phyloP scores from a whole-genome alignment of 257 asterid genomes.

The Eucommia ulmoides region DNA sequence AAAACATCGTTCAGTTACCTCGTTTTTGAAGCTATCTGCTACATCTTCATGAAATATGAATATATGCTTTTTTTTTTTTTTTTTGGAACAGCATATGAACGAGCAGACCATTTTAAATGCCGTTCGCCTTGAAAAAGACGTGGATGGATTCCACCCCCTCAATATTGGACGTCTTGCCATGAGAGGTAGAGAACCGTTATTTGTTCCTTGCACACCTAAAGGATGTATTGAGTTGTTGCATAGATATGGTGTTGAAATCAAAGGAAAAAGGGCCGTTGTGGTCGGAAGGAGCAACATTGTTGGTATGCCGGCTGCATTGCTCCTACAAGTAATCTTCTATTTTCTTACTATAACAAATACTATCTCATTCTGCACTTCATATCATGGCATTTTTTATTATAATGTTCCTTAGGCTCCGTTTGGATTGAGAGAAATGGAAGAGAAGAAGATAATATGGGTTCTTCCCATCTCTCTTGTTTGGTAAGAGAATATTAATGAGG shows the following conservation, averaged over 20 bases:
- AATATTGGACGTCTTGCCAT: constrained; percentile 86
- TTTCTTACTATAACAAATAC: not conserved
- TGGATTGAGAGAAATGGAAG: too few species aligned
- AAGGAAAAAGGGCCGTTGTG: constrained; percentile 84
- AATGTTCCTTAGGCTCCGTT: too few species aligned
- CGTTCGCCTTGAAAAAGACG: constrained; percentile 83
- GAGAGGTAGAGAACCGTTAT: constrained; percentile 86
- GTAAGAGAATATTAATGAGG: too few species aligned
- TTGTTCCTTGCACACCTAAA: constrained; percentile 93
- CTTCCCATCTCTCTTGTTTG: too few species aligned
- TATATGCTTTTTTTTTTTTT: constrained; percentile 3
- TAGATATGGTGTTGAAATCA: constrained; percentile 56
- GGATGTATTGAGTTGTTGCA: constrained; percentile 88
- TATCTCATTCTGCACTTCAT: too few species aligned
- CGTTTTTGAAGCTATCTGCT: too few species aligned
- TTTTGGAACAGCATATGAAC: constrained; percentile 59
- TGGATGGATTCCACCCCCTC: constrained; percentile 92
- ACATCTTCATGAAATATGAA: too few species aligned
- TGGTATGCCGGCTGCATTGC: constrained; percentile 84
- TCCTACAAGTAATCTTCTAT: constrained; percentile 52
- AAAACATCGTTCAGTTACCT: too few species aligned
- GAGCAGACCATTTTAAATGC: constrained; percentile 74
- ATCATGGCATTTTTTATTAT: too few species aligned
- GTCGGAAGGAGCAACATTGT: constrained; percentile 93
- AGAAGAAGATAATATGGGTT: too few species aligned